A percentile compares a stretch with the other conserved stretches of the same genome.
Conservation (phyloP, 176 grass and related monocot genomes). For the Carex cristatella region DNA sequence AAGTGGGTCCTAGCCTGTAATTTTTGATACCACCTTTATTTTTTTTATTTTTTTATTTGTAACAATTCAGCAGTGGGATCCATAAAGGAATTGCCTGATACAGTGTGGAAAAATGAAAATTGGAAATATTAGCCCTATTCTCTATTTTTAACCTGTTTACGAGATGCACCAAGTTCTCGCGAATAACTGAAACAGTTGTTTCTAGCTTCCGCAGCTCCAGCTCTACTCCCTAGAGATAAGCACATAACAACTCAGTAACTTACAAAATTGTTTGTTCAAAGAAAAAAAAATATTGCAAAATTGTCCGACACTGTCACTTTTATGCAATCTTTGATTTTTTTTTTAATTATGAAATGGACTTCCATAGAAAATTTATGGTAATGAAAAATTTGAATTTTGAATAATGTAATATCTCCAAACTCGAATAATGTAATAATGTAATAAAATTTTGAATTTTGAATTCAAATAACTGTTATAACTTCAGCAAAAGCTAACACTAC, state of each 20-base stretch:
- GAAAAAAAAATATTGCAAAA: not conserved
- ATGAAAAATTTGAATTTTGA: not conserved
- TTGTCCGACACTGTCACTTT: not conserved
- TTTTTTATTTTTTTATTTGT: not conserved
- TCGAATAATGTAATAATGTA: too few relatives aligned
- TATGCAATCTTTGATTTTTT: not conserved
- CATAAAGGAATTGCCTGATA: not conserved
- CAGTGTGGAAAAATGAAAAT: not conserved
- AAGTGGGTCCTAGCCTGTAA: not conserved
- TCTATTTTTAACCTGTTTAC: conserved; percentile 37
- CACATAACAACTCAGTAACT: not conserved
- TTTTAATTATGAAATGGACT: not conserved
- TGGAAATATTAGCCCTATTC: too few relatives aligned
- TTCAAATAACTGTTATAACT: not conserved
- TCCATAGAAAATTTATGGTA: not conserved
- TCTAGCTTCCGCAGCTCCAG: conserved; percentile 78
- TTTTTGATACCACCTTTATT: not conserved
- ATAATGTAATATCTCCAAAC: not conserved
- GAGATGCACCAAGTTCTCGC: conserved; percentile 51
- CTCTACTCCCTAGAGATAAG: conserved; percentile 49
- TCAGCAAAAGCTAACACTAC: not conserved
- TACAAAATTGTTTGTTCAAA: not conserved
- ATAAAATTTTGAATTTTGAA: too few relatives aligned
- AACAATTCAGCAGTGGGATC: not conserved
- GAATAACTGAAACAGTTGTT: conserved; percentile 44